phyloP scores from a whole-genome alignment of 768 basidiomycete species.

The Lactarius tabidus region DNA sequence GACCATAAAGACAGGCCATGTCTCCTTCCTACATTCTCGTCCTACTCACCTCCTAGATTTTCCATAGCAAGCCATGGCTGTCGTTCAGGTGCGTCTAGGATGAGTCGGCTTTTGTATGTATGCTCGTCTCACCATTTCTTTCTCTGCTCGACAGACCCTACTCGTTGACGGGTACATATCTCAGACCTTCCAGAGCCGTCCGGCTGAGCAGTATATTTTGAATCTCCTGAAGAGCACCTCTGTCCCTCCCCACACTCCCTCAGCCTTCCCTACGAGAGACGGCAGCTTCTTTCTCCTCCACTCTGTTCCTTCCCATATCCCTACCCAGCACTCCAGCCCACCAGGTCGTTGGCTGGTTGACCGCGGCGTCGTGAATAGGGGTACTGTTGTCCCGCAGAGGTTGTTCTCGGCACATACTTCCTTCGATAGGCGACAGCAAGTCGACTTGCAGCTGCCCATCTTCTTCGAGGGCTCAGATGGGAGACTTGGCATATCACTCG shows the following conservation, averaged over 20 bases:
- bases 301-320: neutral
- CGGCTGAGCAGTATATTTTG: neutral
- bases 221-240: neutral
- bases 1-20: neutral
- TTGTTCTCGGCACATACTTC: neutral
- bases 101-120: neutral
- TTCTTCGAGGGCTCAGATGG: neutral
- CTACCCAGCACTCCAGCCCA: neutral
- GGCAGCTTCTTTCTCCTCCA: neutral
- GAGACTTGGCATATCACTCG: neutral
- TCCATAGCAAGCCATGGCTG: neutral
- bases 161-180: neutral
- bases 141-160: neutral
- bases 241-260: neutral
- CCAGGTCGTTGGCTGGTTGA: neutral
- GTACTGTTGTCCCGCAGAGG: neutral
- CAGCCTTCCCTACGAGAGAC: neutral
- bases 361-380: neutral
- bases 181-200: neutral
- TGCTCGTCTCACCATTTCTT: neutral
- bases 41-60: neutral
- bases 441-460: neutral
- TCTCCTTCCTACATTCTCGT: neutral
- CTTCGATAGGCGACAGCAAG: neutral
- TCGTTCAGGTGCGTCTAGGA: neutral